These are phyloP conservation scores for Obelidium mucronatum DNA, from an alignment of 192 early-diverging fungal species.

Conservation along the genomic window DNA sequence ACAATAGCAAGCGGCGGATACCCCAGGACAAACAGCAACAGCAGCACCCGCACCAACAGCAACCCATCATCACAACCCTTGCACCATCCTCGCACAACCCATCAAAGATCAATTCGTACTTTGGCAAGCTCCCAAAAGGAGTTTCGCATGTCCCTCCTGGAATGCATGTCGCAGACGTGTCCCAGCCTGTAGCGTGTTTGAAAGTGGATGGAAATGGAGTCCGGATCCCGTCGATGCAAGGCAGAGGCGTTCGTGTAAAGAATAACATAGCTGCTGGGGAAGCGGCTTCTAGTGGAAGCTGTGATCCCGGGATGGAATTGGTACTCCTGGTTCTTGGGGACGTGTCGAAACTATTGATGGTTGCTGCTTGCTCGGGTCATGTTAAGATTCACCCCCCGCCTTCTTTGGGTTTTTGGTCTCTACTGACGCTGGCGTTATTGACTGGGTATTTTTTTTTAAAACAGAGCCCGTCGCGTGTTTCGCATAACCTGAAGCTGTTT, in stretches of 20 bases:
- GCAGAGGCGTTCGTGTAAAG: not conserved
- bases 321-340: no score
- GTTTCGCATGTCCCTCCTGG: not conserved
- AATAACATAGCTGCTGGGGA: not conserved
- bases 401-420: not conserved
- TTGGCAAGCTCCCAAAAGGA: not conserved
- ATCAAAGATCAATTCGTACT: constrained; percentile 1
- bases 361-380: not conserved
- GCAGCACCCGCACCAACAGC: not conserved
- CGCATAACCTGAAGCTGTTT: not conserved
- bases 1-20: not conserved
- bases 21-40: not conserved
- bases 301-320: no score
- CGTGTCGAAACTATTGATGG: not conserved
- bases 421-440: no score
- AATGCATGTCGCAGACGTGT: not conserved
- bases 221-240: not conserved
- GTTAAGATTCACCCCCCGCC: not conserved
- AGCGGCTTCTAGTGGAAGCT: no score
- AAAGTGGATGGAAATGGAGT: not conserved
- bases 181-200: no score
- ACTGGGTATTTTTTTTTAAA: not conserved
- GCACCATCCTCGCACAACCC: not conserved
- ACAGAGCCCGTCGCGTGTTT: not conserved
- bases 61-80: not conserved